Conservation (phyloP, 2,329 filamentous ascomycete genomes). For the Fusarium keratoplasticum region DNA sequence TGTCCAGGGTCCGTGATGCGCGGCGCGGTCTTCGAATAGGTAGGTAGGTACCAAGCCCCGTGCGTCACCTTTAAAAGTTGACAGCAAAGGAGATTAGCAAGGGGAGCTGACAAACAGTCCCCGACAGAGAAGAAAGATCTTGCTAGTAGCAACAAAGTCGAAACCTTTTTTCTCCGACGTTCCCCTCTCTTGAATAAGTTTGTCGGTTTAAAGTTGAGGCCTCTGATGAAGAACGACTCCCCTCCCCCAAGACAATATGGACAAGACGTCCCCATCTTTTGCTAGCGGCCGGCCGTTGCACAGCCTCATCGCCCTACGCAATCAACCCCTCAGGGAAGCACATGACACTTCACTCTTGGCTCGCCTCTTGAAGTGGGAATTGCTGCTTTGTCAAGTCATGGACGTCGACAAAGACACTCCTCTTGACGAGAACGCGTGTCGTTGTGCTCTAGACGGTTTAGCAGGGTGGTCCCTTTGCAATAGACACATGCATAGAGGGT, state of each 20-base stretch:
- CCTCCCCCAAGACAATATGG: neutral
- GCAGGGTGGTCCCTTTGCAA: neutral
- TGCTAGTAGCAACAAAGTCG: neutral
- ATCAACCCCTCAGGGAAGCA: constrained; percentile 40
- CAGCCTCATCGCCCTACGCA: constrained; percentile 46
- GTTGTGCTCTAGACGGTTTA: neutral
- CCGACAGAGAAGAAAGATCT: neutral
- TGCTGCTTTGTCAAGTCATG: neutral
- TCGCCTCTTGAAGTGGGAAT: neutral
- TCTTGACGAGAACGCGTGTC: constrained; percentile 5
- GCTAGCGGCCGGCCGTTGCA: constrained; percentile 35
- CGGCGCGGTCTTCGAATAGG: neutral
- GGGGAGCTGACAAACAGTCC: neutral
- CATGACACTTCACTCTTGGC: constrained; percentile 35
- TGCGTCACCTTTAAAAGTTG: constrained; percentile 34
- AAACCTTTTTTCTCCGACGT: neutral
- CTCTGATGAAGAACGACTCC: neutral
- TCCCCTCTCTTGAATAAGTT: neutral
- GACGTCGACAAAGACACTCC: neutral
- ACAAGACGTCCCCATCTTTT: neutral
- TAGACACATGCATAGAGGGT: neutral
- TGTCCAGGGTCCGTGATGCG: constrained; percentile 33
- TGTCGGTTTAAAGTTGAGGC: neutral
- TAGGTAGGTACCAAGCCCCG: constrained; percentile 32
- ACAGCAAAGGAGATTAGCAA: neutral